Conservation (phyloP, 2,329 filamentous ascomycete genomes). For the Alternaria sp. region DNA sequence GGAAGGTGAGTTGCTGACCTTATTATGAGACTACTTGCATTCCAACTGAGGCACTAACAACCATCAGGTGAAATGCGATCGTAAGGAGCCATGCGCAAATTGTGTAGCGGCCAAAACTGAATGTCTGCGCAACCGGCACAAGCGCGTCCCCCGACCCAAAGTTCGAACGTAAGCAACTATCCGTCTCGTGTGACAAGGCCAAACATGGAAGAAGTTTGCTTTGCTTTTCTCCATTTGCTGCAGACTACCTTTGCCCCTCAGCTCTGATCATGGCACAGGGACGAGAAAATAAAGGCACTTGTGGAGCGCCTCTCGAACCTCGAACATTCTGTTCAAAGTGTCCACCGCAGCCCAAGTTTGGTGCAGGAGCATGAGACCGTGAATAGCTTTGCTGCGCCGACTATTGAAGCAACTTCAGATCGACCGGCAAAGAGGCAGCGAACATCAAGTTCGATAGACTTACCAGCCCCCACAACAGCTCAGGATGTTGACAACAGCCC, state of each 20-base stretch:
- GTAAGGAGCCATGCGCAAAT: conserved; percentile 46
- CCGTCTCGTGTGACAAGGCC: neutral
- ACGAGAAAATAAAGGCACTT: conserved; percentile 44
- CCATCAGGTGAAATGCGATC: conserved; percentile 47
- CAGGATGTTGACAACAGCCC: conserved; percentile 30
- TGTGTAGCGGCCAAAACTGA: conserved; percentile 37
- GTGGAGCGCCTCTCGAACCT: conserved; percentile 40
- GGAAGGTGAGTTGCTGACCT: conserved; percentile 16
- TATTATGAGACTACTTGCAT: neutral
- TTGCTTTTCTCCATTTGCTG: neutral
- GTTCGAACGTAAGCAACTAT: conserved; percentile 34
- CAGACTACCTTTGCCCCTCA: neutral
- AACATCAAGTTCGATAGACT: conserved; percentile 27
- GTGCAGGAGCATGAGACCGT: conserved; percentile 8
- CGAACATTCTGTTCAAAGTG: conserved; percentile 35
- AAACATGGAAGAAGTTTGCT: neutral
- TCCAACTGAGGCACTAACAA: conserved; percentile 4
- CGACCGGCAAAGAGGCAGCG: conserved; percentile 34
- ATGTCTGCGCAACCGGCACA: conserved; percentile 46
- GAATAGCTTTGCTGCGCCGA: conserved; percentile 4
- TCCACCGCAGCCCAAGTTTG: conserved; percentile 16
- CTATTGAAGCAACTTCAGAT: conserved; percentile 19
- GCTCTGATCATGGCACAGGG: conserved; percentile 22
- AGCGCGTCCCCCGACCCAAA: conserved; percentile 37
- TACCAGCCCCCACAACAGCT: conserved; percentile 17